Evolutionary conservation across 2,329 filamentous ascomycete genomes (phyloP), one percentile per base, ranked within the genome.

Genomic region (Calonectria montana): DNA sequence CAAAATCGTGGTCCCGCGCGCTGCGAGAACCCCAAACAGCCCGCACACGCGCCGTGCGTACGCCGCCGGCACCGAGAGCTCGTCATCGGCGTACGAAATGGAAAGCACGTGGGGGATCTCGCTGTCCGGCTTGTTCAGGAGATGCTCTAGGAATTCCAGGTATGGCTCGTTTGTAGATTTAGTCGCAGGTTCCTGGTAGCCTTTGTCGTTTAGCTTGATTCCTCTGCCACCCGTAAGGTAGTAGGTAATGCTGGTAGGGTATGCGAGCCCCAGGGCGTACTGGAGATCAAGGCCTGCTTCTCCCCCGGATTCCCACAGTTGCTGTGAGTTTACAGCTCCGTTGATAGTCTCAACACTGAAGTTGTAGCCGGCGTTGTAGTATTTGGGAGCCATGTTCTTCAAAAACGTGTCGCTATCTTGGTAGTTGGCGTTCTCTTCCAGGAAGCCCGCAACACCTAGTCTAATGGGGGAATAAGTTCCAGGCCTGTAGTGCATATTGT

Each of bases 61-160:
- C 1, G 83, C 81, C 7, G 72, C 73, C 3, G 89, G 89, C 0
- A 91, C 88, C 0, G 86, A 85, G 61, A 88, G 84, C 81, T 91
- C 90, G 73, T 91, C 87, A 74, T 91, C 89, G 16, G 86, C 88
- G 77, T 91, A 92, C 16, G 88, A 90, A 23, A 90, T 86, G 57
- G 87, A 88, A 15, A 92, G 84, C 2, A 91, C 87, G 64, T 89
- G 88, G 1, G 90, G 90, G 15, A 91, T 77, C 23, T 85, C 79
- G 16, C 82, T 79, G 57, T 88, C 85, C 1, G 82, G 78, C 71
- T 85, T 83, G 25, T 75, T 80, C 1, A 91, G 82, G 9, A 91
- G 80, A 71, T 87, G 85, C 67, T 89, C 82, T 16, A 91, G 81
- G 74, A 89, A 87, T 43, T 88, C 86, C 5, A 91, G 80, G 73